Evolutionary conservation across 1,139 yeast genomes (phyloP), one percentile per base, ranked within the genome.

Genomic region (Suhomyces bolitotheri): DNA sequence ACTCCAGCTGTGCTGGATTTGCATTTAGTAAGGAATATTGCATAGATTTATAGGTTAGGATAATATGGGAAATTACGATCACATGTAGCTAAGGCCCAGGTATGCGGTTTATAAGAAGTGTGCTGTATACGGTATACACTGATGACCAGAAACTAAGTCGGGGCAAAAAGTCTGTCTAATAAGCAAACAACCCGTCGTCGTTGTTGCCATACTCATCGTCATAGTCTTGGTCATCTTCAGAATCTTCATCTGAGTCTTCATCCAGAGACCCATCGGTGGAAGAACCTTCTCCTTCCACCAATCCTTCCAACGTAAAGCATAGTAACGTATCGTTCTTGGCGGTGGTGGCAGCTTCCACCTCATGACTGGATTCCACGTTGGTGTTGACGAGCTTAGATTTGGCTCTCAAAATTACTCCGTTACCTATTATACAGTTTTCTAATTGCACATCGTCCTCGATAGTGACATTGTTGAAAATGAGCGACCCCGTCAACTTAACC

Each of bases 351-450:
- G 71, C 65, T 2, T 74, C 66, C 16, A 90, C 89, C 22, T 70
- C 73, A 53, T 82, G 86, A 1, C 80, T 71, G 10, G 95, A 87
- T 58, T 90, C 97, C 19, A 92, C 82, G 45, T 87, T 82, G 67
- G 96, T 89, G 48, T 83, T 82, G 9, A 79, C 77, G 47, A 88
- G 71, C 51, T 73, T 78, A 29, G 76, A 64, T 55, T 82, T 83
- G 39, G 68, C 51, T 19, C 77, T 81, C 27, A 94, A 72, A 12
- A 65, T 63, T 2, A 81, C 92, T 31, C 70, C 68, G 31, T 71
- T 68, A 16, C 98, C 98, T 40, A 94, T 66, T 17, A 92, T 81
- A 61, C 96, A 89, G 62, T 90, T 92, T 59, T 94, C 98, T 45
- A 94, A 65, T 33, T 71, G 78, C n/a, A 76, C 83, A 46, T 87